Percentiles rank a stretch among this genome's conserved stretches.
phyloP scores from a whole-genome alignment of 768 basidiomycete species.

The Collybia mongolica region DNA sequence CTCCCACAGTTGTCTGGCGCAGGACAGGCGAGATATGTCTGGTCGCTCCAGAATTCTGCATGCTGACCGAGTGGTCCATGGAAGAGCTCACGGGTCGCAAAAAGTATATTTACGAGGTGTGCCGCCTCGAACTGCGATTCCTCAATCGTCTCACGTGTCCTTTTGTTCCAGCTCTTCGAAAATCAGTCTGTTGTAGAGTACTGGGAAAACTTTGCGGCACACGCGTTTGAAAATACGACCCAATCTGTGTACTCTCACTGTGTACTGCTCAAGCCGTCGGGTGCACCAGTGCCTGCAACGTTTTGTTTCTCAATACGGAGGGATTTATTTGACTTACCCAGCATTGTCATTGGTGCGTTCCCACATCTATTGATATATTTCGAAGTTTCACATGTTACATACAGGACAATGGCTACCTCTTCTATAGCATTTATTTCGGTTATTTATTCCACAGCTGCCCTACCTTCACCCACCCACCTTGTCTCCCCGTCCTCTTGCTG shows the following conservation, averaged over 20 bases:
- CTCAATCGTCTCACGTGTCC: no score
- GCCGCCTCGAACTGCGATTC: background rate
- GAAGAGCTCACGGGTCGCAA: slow-evolving; percentile 70
- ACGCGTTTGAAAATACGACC: slow-evolving; percentile 97
- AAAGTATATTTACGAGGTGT: slow-evolving; percentile 68
- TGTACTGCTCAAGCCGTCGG: slow-evolving; percentile 81
- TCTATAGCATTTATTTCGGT: slow-evolving; percentile 39
- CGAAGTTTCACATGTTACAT: slow-evolving; percentile 5
- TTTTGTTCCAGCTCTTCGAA: slow-evolving; percentile 75
- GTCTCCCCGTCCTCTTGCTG: slow-evolving; percentile 7
- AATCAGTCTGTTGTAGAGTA: slow-evolving; percentile 94
- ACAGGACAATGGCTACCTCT: slow-evolving; percentile 88
- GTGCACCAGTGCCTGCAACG: slow-evolving; percentile 84
- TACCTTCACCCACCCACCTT: background rate
- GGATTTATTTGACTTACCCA: slow-evolving; percentile 89
- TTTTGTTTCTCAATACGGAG: slow-evolving; percentile 96
- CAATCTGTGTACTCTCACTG: slow-evolving; percentile 94
- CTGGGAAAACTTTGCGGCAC: slow-evolving; percentile 95
- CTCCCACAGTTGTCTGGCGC: slow-evolving; percentile 97
- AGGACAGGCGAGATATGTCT: slow-evolving; percentile 97
- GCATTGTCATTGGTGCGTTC: slow-evolving; percentile 77
- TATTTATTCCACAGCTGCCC: slow-evolving; percentile 15
- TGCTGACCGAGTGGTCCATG: slow-evolving; percentile 88
- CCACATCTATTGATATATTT: background rate
- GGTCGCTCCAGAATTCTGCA: slow-evolving; percentile 94